Base-by-base conservation (phyloP, 2,329 filamentous ascomycete species). In the Mariannaea elegans region DNA sequence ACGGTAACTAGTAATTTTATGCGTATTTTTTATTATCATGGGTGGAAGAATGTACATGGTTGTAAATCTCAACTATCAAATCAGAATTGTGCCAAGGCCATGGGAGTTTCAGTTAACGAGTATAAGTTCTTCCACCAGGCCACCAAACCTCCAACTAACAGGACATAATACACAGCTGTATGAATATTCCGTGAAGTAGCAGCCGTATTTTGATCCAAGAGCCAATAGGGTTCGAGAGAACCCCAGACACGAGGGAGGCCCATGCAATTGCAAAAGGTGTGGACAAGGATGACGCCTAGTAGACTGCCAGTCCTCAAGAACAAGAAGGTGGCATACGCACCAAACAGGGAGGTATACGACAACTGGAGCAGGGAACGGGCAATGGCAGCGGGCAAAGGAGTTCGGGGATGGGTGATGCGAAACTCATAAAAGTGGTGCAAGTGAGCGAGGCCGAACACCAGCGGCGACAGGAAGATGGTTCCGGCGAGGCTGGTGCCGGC, bases 351-450 rank as follows among this genome's bases (percentile, higher is more conserved):
- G 0, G 95, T 99, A 77, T 97, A 99, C 4, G 84, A 82, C 70
- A 99, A 90, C 74, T 98, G 95, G 65, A 98, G 84, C 10, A 93
- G 65, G 2, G 92, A 93, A 48, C 92, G 88, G 24, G 91, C 72
- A 6, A 95, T 71, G 7, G 90, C 87, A 2, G 86, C 82, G 1
- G 82, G 65, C 12, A 89, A 72, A 1, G 91, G 85, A 2, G 90
- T 87, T 63, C 87, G 82, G 8, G 92, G 92, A 69, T 96, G 87
- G 1, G 90, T 92, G 57, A 97, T 82, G 56, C 90, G 86, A 77
- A 97, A 97, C 78, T 98, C 95, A 80, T 97, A 97, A 75, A 97
- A 93, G 78, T 99, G 95, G 77, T 99, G 94, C 46, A 97, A 78
- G 78, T 99, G 95, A 7, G 95, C 94, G 42, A 97, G 87, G 50